Percentiles rank a stretch among this genome's conserved stretches.
These are phyloP conservation scores for Colletotrichum cereale DNA, from an alignment of 2,329 filamentous ascomycete genomes.

Conservation along the genomic window DNA sequence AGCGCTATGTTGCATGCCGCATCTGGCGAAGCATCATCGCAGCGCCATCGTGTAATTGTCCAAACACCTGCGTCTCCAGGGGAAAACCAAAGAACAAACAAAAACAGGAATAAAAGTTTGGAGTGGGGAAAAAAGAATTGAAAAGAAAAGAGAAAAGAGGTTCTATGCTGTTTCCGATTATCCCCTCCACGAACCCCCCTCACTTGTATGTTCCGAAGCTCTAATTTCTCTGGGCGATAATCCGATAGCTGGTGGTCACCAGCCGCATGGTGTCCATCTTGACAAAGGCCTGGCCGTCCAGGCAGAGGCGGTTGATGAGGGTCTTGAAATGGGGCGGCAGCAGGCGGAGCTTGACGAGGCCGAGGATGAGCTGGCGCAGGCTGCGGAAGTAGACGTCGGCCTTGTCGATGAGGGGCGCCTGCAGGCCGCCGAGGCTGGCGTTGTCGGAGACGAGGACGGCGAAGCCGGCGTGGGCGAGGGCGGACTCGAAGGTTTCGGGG, in stretches of 20 bases:
- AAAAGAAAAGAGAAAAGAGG: background rate
- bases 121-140: background rate
- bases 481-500: slow-evolving; percentile 59
- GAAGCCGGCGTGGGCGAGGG: slow-evolving; percentile 61
- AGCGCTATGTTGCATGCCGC: background rate
- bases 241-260: slow-evolving; percentile 64
- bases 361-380: slow-evolving; percentile 61
- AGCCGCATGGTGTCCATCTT: slow-evolving; percentile 67
- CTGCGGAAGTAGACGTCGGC: slow-evolving; percentile 67
- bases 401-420: slow-evolving; percentile 65
- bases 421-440: slow-evolving; percentile 63
- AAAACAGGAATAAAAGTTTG: too few relatives aligned
- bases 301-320: slow-evolving; percentile 64
- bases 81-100: too few relatives aligned
- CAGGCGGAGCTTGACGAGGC: slow-evolving; percentile 59
- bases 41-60: background rate
- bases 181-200: background rate
- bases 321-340: slow-evolving; percentile 65
- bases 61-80: background rate
- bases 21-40: background rate
- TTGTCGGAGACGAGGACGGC: slow-evolving; percentile 61
- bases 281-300: slow-evolving; percentile 67
- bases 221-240: slow-evolving; percentile 60
- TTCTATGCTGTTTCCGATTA: background rate
- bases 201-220: background rate